phyloP scores from a whole-genome alignment of 164 flowering plant genomes.

The Tetrastigma voinierianum region DNA sequence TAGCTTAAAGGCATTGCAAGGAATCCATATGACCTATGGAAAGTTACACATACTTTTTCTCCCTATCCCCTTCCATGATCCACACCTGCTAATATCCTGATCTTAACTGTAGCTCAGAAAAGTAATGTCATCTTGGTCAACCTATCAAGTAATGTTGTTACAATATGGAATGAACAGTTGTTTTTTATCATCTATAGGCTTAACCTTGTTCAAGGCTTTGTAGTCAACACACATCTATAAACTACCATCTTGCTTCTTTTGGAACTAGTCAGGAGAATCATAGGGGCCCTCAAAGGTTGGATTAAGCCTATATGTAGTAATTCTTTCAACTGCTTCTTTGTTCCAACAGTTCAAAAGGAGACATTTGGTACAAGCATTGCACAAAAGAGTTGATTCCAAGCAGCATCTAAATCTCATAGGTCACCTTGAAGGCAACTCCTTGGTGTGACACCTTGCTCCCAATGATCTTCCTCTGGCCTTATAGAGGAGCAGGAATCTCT shows the following conservation, averaged over 20 bases:
- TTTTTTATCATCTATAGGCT: no score
- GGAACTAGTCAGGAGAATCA: neutral
- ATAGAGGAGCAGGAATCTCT: neutral
- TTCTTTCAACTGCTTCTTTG: neutral
- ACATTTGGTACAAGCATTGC: constrained; percentile 4
- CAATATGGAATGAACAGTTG: no score
- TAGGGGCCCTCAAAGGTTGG: neutral
- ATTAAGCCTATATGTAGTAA: neutral
- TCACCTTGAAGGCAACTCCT: neutral
- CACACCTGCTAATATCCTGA: no score
- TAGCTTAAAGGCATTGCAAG: no score
- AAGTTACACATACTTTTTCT: no score
- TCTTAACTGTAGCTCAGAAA: no score
- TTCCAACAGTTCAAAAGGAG: neutral
- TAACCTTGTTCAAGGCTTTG: no score
- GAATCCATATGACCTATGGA: no score
- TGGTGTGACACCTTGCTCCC: constrained; percentile 7
- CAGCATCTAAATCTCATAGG: neutral
- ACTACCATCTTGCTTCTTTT: neutral
- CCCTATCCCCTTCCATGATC: no score
- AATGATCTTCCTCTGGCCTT: neutral
- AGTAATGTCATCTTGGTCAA: no score
- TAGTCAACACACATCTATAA: neutral
- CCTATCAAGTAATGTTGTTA: no score
- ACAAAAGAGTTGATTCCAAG: neutral